Evolutionary conservation across 352 stramenopile genomes (phyloP), one percentile per base, ranked within the genome.

Genomic region (Globisporangium rhizosaccharum): DNA sequence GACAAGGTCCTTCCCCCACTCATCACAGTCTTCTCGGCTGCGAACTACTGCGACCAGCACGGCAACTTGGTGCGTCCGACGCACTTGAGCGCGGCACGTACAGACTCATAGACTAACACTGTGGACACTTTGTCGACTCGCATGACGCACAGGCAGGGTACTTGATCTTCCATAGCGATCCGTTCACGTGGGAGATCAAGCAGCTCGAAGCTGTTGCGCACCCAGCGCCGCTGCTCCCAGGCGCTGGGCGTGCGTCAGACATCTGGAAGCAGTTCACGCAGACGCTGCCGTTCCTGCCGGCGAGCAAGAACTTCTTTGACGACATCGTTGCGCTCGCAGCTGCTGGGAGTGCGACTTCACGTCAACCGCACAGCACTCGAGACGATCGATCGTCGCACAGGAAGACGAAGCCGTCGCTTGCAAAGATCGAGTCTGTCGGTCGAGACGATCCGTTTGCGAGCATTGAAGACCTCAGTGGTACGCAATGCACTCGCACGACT

Each of bases 21-120:
- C 18, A 88, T 98, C 48, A 98, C 95, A 0, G 83, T 98, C 5
- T 99, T 98, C 73, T 97, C 84, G 23, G 95, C 96, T 6, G 90
- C 94, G 1, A 98, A 98, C 61, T 98, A 99, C 68, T 99, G 94
- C 58, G 94, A 98, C 68, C 75, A 67, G 14, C 83, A 90, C 37
- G 61, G 65, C 10, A 92, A 94, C 47, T 73, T 75, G 75, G 85
- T 91, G 54, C 50, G 66, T 25, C 1, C 14, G 9, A n/a, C 48
- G 36, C 37, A 0, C 47, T 0, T 20, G 14, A 20, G 18, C 14
- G 41, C 41, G 14, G 8, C 18, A 1, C 41, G 14, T 7, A 8
- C 15, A 4, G 41, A n/a, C 41, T 46, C 20, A 15, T 17, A 44
- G 39, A 5, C 28, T 30, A 5, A 30, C 28, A 5, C 28, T 30